phyloP scores from a whole-genome alignment of 2,329 filamentous ascomycete genomes.

The Cladosporium cucumerinum region DNA sequence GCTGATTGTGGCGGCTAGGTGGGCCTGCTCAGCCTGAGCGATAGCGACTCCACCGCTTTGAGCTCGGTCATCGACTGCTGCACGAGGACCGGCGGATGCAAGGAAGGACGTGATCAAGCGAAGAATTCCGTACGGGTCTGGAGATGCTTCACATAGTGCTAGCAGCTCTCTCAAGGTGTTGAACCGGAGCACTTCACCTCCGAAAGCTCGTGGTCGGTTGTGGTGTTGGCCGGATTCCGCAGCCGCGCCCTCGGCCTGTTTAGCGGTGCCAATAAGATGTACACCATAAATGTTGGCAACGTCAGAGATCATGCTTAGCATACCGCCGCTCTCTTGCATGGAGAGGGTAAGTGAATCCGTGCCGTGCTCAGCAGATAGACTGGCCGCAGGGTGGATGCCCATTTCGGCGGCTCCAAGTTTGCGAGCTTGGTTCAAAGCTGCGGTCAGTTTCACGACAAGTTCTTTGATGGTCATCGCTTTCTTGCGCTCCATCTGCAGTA shows the following conservation, averaged over 20 bases:
- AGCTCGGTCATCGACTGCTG: slow-evolving; percentile 27
- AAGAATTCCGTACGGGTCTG: slow-evolving; percentile 87
- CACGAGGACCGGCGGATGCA: slow-evolving; percentile 67
- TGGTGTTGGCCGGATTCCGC: neutral
- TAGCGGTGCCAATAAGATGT: slow-evolving; percentile 15
- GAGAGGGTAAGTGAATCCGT: slow-evolving; percentile 16
- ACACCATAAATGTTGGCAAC: slow-evolving; percentile 29
- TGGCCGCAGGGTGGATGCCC: slow-evolving; percentile 89
- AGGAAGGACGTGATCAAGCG: slow-evolving; percentile 81
- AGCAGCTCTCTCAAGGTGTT: slow-evolving; percentile 87
- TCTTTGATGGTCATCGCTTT: slow-evolving; percentile 88
- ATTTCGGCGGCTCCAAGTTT: slow-evolving; percentile 94
- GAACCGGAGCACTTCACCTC: slow-evolving; percentile 75
- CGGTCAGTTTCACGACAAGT: slow-evolving; percentile 76
- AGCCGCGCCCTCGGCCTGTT: neutral
- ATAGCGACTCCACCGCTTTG: slow-evolving; percentile 59
- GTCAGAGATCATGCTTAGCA: slow-evolving; percentile 27
- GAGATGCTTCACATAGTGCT: slow-evolving; percentile 87
- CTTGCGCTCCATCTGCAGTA: slow-evolving; percentile 78
- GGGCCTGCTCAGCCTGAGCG: slow-evolving; percentile 76
- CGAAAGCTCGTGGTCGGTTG: slow-evolving; percentile 51
- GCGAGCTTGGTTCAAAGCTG: slow-evolving; percentile 81
- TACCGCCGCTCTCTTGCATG: slow-evolving; percentile 25
- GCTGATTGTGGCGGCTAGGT: slow-evolving; percentile 79
- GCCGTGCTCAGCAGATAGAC: slow-evolving; percentile 66